Conservation (phyloP, 2,329 filamentous ascomycete genomes). For the Scedosporium boydii region DNA sequence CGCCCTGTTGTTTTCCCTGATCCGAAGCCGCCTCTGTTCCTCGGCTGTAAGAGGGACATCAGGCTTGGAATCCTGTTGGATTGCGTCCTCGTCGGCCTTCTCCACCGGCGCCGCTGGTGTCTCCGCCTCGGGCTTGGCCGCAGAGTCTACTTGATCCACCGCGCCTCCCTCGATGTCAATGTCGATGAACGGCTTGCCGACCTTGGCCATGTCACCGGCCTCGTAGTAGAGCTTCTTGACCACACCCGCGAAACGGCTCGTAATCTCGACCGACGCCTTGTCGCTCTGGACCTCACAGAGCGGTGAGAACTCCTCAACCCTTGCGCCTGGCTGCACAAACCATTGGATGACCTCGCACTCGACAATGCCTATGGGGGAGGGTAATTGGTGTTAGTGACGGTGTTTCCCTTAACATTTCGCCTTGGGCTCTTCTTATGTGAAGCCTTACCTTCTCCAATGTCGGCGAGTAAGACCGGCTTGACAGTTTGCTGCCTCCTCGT, state of each 20-base stretch:
- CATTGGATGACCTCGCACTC: slow-evolving; percentile 99
- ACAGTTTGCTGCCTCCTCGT: slow-evolving; percentile 44
- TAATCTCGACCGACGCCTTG: slow-evolving; percentile 87
- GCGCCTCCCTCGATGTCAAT: slow-evolving; percentile 83
- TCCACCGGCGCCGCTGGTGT: slow-evolving; percentile 1
- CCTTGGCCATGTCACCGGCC: slow-evolving; percentile 89
- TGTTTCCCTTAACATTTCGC: no score
- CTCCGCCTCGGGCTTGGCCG: slow-evolving; percentile 5
- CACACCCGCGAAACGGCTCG: slow-evolving; percentile 86
- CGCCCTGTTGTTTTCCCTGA: slow-evolving; percentile 55
- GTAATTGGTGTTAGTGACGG: slow-evolving; percentile 9
- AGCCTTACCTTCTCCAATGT: slow-evolving; percentile 70
- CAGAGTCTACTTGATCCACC: slow-evolving; percentile 26
- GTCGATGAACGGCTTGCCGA: slow-evolving; percentile 88
- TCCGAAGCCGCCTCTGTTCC: slow-evolving; percentile 1
- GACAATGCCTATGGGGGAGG: slow-evolving; percentile 65
- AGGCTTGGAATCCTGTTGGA: slow-evolving; percentile 13
- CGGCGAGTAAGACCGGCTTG: slow-evolving; percentile 73
- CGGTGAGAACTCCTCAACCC: slow-evolving; percentile 95
- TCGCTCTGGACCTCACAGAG: slow-evolving; percentile 98
- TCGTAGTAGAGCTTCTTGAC: slow-evolving; percentile 97
- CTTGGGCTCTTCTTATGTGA: background rate
- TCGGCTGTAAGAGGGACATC: slow-evolving; percentile 22
- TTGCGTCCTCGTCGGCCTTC: background rate
- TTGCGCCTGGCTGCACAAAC: slow-evolving; percentile 94